Conservation (phyloP, 108 stramenopile genomes). For the Conticribra guillardii region DNA sequence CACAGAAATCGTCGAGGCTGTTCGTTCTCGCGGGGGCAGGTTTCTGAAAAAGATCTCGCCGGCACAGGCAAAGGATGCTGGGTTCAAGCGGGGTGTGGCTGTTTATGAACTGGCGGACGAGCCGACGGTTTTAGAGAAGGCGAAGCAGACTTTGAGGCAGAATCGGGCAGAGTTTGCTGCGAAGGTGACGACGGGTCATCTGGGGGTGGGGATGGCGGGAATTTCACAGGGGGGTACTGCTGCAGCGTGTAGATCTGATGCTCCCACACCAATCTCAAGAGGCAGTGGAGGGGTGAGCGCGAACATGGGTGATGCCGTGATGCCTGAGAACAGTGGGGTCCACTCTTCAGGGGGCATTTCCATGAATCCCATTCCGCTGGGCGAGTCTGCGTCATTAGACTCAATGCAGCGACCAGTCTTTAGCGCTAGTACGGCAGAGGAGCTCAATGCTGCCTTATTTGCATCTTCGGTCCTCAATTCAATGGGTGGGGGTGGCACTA, state of each 20-base stretch:
- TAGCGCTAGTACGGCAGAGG: neutral
- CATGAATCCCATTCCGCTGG: conserved; percentile 17
- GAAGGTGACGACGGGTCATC: neutral
- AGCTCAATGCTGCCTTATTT: conserved; percentile 4
- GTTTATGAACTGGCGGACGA: conserved; percentile 52
- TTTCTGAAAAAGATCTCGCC: conserved; percentile 51
- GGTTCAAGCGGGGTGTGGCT: conserved; percentile 14
- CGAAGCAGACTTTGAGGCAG: conserved; percentile 60
- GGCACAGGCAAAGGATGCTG: conserved; percentile 27
- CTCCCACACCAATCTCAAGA: neutral
- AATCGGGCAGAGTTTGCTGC: conserved; percentile 41
- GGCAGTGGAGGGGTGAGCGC: neutral
- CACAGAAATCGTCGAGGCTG: conserved; percentile 27
- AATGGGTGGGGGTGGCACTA: neutral
- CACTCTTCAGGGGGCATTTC: neutral
- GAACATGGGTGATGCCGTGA: neutral
- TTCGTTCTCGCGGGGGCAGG: conserved; percentile 47
- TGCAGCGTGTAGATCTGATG: neutral
- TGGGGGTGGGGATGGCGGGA: conserved; percentile 2
- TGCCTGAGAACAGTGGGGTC: neutral
- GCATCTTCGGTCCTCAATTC: conserved; percentile 1
- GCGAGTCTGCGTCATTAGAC: conserved; percentile 6
- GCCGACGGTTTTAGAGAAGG: conserved; percentile 54
- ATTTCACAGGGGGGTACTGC: neutral
- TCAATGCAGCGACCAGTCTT: conserved; percentile 3